A percentile compares a stretch with the other conserved stretches of the same genome.
Evolutionary conservation across 2,329 filamentous ascomycete species (phyloP).

Genomic region (Sarocladiaceae sp.): DNA sequence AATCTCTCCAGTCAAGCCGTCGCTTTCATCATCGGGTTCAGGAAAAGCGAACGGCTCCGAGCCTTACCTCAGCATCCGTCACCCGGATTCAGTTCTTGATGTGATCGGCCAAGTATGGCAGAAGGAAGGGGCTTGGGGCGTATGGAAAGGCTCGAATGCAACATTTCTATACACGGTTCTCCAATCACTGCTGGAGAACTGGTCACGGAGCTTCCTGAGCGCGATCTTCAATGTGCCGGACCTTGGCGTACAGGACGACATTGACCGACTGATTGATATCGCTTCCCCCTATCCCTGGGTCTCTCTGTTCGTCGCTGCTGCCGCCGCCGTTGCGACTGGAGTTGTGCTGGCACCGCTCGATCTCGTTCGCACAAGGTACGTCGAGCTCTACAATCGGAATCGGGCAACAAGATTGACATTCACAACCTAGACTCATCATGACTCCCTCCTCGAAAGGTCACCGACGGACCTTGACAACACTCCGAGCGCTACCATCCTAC

Average conservation of each 20-base stretch:
- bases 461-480: conserved; percentile 69
- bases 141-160: conserved; percentile 91
- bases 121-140: conserved; percentile 81
- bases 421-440: conserved; percentile 59
- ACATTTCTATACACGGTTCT: conserved; percentile 89
- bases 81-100: conserved; percentile 75
- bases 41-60: conserved; percentile 28
- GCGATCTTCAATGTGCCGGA: conserved; percentile 88
- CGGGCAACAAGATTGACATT: conserved; percentile 20
- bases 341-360: conserved; percentile 82
- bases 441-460: conserved; percentile 71
- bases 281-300: conserved; percentile 77
- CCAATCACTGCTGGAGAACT: conserved; percentile 81
- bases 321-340: conserved; percentile 64
- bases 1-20: conserved; percentile 1
- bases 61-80: conserved; percentile 65
- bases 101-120: conserved; percentile 84
- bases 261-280: conserved; percentile 66
- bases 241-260: conserved; percentile 65
- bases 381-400: conserved; percentile 17
- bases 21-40: not conserved
- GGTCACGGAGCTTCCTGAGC: conserved; percentile 84
- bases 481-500: conserved; percentile 74
- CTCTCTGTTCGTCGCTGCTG: conserved; percentile 66
- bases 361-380: conserved; percentile 70